These are phyloP conservation scores for Halenospora varia DNA, from an alignment of 495 filamentous ascomycete species.

Conservation along the genomic window DNA sequence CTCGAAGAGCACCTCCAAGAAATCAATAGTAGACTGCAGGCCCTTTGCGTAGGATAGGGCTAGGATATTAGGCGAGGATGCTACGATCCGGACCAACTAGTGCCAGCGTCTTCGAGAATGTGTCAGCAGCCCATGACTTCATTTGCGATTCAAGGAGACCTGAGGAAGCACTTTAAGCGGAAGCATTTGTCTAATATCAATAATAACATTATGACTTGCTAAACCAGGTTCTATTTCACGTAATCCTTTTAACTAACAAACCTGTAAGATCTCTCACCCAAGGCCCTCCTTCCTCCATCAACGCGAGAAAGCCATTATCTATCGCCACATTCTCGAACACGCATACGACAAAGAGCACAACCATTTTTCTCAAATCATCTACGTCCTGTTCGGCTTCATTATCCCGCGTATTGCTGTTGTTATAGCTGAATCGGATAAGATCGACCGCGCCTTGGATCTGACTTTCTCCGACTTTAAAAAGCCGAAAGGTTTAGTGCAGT, in stretches of 20 bases:
- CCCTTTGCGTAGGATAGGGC: no score
- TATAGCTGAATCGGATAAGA: constrained; percentile 11
- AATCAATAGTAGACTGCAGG: constrained; percentile 3
- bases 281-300: constrained; percentile 13
- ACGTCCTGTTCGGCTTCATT: constrained; percentile 5
- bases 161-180: no score
- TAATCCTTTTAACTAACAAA: no score
- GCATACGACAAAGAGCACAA: constrained; percentile 9
- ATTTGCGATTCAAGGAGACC: no score
- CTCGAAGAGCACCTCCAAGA: constrained; percentile 3
- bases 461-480: constrained; percentile 1
- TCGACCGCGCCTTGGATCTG: constrained; percentile 1
- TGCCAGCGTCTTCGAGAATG: no score
- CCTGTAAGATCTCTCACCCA: constrained; percentile 12
- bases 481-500: constrained; percentile 7
- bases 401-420: constrained; percentile 12
- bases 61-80: no score
- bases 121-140: no score
- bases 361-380: constrained; percentile 11
- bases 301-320: constrained; percentile 11
- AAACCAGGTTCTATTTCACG: no score
- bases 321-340: constrained; percentile 2
- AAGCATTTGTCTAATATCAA: no score
- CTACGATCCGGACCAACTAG: no score
- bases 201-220: no score